phyloP scores from a whole-genome alignment of 495 filamentous ascomycete genomes.

The Podospora pseudopauciseta region DNA sequence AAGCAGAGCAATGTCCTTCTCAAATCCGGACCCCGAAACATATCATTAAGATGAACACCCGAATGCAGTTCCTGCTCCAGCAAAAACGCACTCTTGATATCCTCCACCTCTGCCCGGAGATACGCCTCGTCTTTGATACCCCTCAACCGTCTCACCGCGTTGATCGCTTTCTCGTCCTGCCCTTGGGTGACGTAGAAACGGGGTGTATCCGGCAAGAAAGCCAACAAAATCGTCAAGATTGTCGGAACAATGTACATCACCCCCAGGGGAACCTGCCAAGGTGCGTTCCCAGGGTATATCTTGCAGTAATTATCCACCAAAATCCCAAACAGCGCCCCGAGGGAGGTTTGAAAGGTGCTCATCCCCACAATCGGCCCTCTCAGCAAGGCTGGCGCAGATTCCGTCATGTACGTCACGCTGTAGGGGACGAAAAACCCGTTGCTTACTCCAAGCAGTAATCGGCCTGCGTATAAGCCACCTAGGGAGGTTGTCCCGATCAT shows the following conservation, averaged over 20 bases:
- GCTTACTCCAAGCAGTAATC: conserved; percentile 44
- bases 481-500: conserved; percentile 42
- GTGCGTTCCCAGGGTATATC: conserved; percentile 26
- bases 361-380: conserved; percentile 46
- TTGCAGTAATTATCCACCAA: conserved; percentile 50
- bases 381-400: conserved; percentile 37
- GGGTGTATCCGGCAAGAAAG: conserved; percentile 56
- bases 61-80: conserved; percentile 29
- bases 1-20: conserved; percentile 32
- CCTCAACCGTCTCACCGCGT: conserved; percentile 28
- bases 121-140: conserved; percentile 29
- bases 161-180: conserved; percentile 29
- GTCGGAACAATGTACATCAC: conserved; percentile 51
- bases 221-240: conserved; percentile 42
- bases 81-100: conserved; percentile 27
- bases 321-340: conserved; percentile 54
- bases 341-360: conserved; percentile 47
- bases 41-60: conserved; percentile 26
- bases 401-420: conserved; percentile 44
- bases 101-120: conserved; percentile 31
- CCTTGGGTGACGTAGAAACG: conserved; percentile 44
- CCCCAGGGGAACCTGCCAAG: conserved; percentile 53
- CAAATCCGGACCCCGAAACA: conserved; percentile 31
- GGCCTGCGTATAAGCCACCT: conserved; percentile 42
- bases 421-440: conserved; percentile 48